These are phyloP conservation scores for Fraxinus anomala DNA, from an alignment of 257 asterid genomes.

Conservation along the genomic window DNA sequence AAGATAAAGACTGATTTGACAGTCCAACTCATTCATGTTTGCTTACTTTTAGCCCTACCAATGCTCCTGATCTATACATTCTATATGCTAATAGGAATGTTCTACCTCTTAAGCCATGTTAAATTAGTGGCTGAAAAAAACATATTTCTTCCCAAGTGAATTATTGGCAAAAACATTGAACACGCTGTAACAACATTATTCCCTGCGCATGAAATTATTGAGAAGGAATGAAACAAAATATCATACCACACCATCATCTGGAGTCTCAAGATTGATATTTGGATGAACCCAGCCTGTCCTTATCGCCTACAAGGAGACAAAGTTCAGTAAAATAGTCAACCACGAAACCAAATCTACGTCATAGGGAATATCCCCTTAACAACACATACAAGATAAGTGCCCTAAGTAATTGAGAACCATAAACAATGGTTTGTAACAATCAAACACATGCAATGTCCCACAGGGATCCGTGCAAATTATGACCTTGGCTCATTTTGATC, in stretches of 20 bases:
- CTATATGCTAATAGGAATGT: slow-evolving; percentile 4
- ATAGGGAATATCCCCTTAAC: slow-evolving; percentile 17
- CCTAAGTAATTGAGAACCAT: not conserved
- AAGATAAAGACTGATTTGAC: not conserved
- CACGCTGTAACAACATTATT: not conserved
- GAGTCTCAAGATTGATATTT: slow-evolving; percentile 87
- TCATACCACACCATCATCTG: slow-evolving; percentile 47
- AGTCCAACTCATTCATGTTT: not conserved
- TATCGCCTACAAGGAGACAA: slow-evolving; percentile 66
- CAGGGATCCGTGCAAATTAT: not conserved
- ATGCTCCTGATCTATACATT: slow-evolving; percentile 6
- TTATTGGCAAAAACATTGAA: not conserved
- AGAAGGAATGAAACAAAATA: not conserved
- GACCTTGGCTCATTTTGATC: not conserved
- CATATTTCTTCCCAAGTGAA: not conserved
- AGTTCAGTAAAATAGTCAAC: slow-evolving; percentile 20
- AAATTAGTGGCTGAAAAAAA: not conserved
- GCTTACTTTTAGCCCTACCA: not conserved
- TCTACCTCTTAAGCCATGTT: not conserved
- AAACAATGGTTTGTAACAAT: not conserved
- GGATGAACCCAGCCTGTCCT: slow-evolving; percentile 98
- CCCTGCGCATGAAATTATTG: slow-evolving; percentile 8
- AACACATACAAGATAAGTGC: not conserved
- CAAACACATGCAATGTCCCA: not conserved
- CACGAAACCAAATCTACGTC: slow-evolving; percentile 1